Evolutionary conservation across 2,329 filamentous ascomycete genomes (phyloP), one percentile per base, ranked within the genome.

Genomic region (Apiospora hydei): DNA sequence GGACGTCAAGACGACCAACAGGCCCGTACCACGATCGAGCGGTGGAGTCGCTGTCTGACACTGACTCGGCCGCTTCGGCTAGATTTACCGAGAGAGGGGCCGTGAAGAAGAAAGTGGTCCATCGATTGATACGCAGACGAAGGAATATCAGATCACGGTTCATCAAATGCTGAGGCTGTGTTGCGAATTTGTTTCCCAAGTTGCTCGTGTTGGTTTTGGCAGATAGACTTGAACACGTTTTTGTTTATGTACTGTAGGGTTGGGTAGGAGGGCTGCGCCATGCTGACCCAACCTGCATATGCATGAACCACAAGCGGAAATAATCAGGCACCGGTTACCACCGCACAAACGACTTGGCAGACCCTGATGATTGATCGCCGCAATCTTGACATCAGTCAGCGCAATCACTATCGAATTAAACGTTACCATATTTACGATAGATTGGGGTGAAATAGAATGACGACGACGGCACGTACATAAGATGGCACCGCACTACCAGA

Each of bases 51-150:
- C 53, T 38, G 53, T 11, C 53, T 38, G 57, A 41, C 57, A n/a
- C 53, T 38, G 53, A 38, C 53, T 38, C 53, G 53, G 53, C 53
- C 7, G 53, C 26, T 38, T 61, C 53, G 53, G 53, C 10, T 61
- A 38, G 53, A 57, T 61, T 5, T 38, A 21, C 53, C 30, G 53
- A 61, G 51, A 57, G 51, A 34, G 30, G 16, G 34, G 26, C 53
- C 53, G 30, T 18, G 53, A 34, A 57, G 30, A 57, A 61, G 26
- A 61, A 38, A 61, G 18, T 61, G 30, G 53, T 61, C 38, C 53
- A 26, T 14, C n/a, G n/a, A n/a, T n/a, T 21, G 53, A 18, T 21
- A 61, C 4, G 34, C 34, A 34, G 34, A 34, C 3, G 53, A 38
- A 11, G 26, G 14, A 18, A 18, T 34, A 38, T 34, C 1, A 57